phyloP scores from a whole-genome alignment of 1,139 yeast species.

The Geotrichum bryndzae region DNA sequence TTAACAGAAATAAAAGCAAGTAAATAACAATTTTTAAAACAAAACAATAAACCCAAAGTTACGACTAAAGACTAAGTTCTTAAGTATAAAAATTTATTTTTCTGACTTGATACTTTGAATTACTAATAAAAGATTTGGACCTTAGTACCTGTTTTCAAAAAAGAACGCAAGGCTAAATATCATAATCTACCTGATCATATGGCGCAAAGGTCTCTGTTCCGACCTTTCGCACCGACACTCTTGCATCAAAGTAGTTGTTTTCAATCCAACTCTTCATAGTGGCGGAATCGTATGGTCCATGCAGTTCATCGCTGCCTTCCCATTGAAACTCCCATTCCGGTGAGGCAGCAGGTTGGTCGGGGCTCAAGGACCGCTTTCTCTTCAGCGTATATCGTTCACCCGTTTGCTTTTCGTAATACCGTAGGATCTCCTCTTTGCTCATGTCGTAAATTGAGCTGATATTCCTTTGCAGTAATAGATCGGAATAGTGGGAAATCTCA shows the following conservation, averaged over 20 bases:
- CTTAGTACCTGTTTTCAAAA: not conserved
- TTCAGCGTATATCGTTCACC: slow-evolving; percentile 38
- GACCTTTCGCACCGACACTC: slow-evolving; percentile 42
- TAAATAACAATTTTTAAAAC: not conserved
- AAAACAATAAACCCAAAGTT: not conserved
- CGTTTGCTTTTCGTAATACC: slow-evolving; percentile 46
- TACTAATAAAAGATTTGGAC: not conserved
- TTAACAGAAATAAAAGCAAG: not conserved
- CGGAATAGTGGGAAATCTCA: slow-evolving; percentile 48
- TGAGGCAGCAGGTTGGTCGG: slow-evolving; percentile 4
- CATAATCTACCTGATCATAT: slow-evolving; percentile 5
- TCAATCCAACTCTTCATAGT: slow-evolving; percentile 60
- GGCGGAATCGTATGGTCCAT: slow-evolving; percentile 54
- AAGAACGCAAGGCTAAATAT: not conserved
- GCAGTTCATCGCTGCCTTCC: slow-evolving; percentile 45
- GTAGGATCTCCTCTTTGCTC: slow-evolving; percentile 53
- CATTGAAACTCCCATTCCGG: slow-evolving; percentile 56
- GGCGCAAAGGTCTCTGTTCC: slow-evolving; percentile 25
- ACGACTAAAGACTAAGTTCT: not conserved
- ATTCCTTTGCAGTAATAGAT: slow-evolving; percentile 40
- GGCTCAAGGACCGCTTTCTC: slow-evolving; percentile 23
- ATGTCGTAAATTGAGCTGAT: slow-evolving; percentile 47
- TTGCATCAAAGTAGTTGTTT: slow-evolving; percentile 47
- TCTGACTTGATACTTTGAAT: not conserved
- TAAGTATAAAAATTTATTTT: not conserved